These are phyloP conservation scores for Neoascochyta sp. DNA, from an alignment of 2,329 filamentous ascomycete species.

Conservation along the genomic window DNA sequence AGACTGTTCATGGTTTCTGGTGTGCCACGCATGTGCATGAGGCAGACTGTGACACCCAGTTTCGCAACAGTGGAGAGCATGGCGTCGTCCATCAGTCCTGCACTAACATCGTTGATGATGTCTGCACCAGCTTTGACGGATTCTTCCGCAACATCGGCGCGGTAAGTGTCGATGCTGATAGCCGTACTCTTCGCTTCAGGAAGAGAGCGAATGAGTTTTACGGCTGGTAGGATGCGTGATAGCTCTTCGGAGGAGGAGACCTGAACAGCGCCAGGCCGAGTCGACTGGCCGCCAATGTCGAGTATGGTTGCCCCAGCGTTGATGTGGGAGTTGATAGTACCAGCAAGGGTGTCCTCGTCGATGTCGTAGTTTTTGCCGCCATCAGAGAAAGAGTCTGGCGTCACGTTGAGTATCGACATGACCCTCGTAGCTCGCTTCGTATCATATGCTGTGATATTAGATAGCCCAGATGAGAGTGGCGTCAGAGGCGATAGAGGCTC, in stretches of 20 bases:
- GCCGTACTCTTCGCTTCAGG: conserved; percentile 61
- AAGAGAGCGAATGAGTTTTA: conserved; percentile 66
- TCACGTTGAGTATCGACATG: conserved; percentile 94
- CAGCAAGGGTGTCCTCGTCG: conserved; percentile 49
- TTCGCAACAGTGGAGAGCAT: conserved; percentile 81
- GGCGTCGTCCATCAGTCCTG: conserved; percentile 68
- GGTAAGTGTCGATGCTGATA: conserved; percentile 91
- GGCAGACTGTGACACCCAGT: conserved; percentile 71
- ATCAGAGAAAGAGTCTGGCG: conserved; percentile 95
- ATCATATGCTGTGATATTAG: conserved; percentile 26
- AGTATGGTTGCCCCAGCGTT: conserved; percentile 73
- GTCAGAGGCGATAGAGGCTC: conserved; percentile 40
- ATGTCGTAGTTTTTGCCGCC: conserved; percentile 57
- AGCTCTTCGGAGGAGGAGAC: conserved; percentile 72
- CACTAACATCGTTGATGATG: conserved; percentile 92
- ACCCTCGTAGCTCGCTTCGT: conserved; percentile 57
- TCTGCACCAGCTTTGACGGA: conserved; percentile 78
- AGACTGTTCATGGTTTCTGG: conserved; percentile 74
- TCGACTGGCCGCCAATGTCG: conserved; percentile 91
- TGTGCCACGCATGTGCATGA: conserved; percentile 94
- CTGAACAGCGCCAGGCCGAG: conserved; percentile 69
- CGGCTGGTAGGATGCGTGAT: conserved; percentile 72
- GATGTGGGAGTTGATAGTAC: conserved; percentile 61
- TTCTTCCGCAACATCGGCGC: conserved; percentile 72
- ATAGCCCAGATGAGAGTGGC: conserved; percentile 33